Evolutionary conservation across 2,329 filamentous ascomycete genomes (phyloP), one percentile per base, ranked within the genome.

Genomic region (Botrytis sinoallii): DNA sequence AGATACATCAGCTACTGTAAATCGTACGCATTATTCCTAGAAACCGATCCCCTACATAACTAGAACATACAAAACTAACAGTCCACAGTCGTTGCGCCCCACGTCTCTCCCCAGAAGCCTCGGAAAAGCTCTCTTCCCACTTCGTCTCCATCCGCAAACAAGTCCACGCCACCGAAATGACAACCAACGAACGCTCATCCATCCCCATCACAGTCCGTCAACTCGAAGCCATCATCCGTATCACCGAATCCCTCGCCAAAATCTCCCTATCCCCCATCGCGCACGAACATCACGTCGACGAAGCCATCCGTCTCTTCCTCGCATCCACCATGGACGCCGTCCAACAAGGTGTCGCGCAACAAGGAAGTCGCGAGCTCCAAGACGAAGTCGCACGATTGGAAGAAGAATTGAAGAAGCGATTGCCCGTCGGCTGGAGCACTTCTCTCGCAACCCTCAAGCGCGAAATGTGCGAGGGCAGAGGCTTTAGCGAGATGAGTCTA

Each of bases 151-250:
- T 99, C 82, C 91, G 96, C 74, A 91, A 93, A 76, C 95, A 98
- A 84, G 94, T 99, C 10, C 95, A 97, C 82, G 92, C 93, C 38
- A 91, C 93, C 1, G 96, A 99, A 82, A 86, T 97, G 63, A 93
- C 97, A 80, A 92, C 95, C 76, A 97, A 98, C 82, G 88, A 92
- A 59, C 92, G 96, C 29, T 97, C 93, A 10, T 96, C 93, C 32
- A 98, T 99, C 79, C 96, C 96, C 70, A 99, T 99, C 83, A 99
- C 96, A 0, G 93, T 99, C 70, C 94, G 96, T 82, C 96, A 99
- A 82, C 89, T 99, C 9, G 96, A 99, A 83, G 95, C 95, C 79
- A 97, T 99, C 78, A 93, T 98, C 76, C 95, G 96, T 81, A 98
- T 99, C 80, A 97, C 95, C 4, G 96, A 99, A 82, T 94, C 96